These are phyloP conservation scores for Schwanniomyces pseudopolymorphus DNA, from an alignment of 805 yeast genomes.

Conservation along the genomic window DNA sequence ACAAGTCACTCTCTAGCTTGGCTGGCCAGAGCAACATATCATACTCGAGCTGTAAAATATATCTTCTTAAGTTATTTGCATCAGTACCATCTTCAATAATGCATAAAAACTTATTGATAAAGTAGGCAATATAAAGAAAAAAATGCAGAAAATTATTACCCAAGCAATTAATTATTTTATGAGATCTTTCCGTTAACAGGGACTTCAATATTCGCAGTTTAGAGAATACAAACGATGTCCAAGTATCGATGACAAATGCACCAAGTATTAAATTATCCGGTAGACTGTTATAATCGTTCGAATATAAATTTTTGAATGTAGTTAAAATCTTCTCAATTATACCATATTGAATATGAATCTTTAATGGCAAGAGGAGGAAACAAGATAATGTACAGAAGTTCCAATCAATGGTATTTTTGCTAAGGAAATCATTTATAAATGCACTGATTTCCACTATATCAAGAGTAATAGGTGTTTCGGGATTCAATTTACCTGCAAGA, in stretches of 20 bases:
- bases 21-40: conserved; percentile 23
- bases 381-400: conserved; percentile 11
- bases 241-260: conserved; percentile 18
- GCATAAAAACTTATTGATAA: conserved; percentile 15
- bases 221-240: conserved; percentile 11
- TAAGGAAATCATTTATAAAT: neutral
- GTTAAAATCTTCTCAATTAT: conserved; percentile 7
- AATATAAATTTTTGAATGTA: conserved; percentile 12
- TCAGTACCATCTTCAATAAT: conserved; percentile 5
- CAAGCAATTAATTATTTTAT: conserved; percentile 7
- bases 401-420: conserved; percentile 10
- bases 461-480: neutral
- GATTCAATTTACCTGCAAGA: conserved; percentile 7
- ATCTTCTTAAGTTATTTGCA: neutral
- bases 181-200: conserved; percentile 9
- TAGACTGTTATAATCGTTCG: neutral
- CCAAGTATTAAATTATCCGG: conserved; percentile 13
- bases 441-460: neutral
- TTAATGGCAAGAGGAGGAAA: conserved; percentile 16
- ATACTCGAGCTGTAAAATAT: conserved; percentile 17
- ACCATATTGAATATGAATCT: conserved; percentile 8
- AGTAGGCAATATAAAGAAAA: conserved; percentile 13
- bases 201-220: neutral
- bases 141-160: conserved; percentile 13
- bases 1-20: conserved; percentile 16